These are phyloP conservation scores for Globisporangium okanoganense DNA, from an alignment of 352 stramenopile genomes.

Conservation along the genomic window DNA sequence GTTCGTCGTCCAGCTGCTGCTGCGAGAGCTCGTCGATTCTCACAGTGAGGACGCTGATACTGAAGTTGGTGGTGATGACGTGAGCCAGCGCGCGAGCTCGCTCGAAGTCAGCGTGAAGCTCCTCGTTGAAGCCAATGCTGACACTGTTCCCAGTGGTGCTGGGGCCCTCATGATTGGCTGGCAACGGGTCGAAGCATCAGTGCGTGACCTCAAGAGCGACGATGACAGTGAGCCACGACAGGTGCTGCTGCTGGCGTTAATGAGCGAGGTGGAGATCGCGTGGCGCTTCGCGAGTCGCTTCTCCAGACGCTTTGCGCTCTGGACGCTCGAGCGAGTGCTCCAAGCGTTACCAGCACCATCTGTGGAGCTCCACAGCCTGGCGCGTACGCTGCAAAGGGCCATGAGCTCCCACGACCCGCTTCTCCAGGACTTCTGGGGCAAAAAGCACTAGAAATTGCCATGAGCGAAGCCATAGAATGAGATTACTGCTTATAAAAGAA, in stretches of 20 bases:
- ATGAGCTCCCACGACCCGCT: conserved; percentile 18
- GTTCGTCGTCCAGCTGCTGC: conserved; percentile 48
- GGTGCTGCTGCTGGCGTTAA: conserved; percentile 16
- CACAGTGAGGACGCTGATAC: no score
- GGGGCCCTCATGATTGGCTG: background rate
- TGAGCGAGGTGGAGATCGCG: conserved; percentile 37
- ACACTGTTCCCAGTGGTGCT: background rate
- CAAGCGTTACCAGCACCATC: background rate
- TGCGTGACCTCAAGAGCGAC: background rate
- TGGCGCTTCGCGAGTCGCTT: conserved; percentile 41
- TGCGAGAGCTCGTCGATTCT: conserved; percentile 13
- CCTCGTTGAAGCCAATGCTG: background rate
- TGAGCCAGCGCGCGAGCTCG: conserved; percentile 6
- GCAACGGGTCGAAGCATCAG: background rate
- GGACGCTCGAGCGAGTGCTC: conserved; percentile 30
- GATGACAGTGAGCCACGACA: background rate
- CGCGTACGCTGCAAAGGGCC: background rate
- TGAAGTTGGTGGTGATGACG: background rate
- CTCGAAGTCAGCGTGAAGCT: conserved; percentile 6
- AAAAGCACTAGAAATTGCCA: background rate
- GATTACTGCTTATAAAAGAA: background rate
- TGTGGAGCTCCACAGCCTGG: background rate
- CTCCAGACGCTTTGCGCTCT: conserved; percentile 46
- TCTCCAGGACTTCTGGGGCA: conserved; percentile 11
- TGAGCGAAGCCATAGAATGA: background rate